Percentiles rank a stretch among this genome's conserved stretches.
Evolutionary conservation across 352 stramenopile genomes (phyloP).

Genomic region (Phytophthora citrophthora): DNA sequence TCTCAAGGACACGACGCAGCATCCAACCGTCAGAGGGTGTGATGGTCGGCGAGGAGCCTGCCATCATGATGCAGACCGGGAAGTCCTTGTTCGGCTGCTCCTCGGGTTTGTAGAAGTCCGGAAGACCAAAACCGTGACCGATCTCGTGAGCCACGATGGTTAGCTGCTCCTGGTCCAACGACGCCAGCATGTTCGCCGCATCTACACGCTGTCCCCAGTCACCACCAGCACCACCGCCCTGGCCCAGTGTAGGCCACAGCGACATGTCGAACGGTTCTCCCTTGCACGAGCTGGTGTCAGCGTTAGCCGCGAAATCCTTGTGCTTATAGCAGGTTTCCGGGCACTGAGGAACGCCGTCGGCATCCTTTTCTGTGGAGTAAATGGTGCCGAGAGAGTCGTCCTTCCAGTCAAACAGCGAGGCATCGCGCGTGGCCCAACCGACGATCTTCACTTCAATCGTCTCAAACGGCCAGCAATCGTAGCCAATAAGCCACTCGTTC

Average conservation of each 20-base stretch:
- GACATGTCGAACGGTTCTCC: slow-evolving; percentile 53
- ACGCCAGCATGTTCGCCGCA: slow-evolving; percentile 35
- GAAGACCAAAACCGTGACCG: slow-evolving; percentile 39
- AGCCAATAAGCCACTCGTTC: slow-evolving; percentile 37
- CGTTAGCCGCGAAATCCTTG: slow-evolving; percentile 31
- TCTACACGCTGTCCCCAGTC: slow-evolving; percentile 49
- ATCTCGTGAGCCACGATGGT: slow-evolving; percentile 54
- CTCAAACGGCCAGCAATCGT: slow-evolving; percentile 49
- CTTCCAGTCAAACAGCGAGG: slow-evolving; percentile 46
- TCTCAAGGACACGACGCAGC: slow-evolving; percentile 32
- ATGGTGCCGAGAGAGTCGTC: slow-evolving; percentile 45
- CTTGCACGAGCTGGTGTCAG: slow-evolving; percentile 45
- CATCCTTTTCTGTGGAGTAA: slow-evolving; percentile 27
- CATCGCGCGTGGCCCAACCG: slow-evolving; percentile 42
- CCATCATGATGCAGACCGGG: slow-evolving; percentile 33
- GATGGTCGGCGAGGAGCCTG: slow-evolving; percentile 26
- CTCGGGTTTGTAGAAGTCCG: slow-evolving; percentile 27
- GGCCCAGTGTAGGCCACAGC: slow-evolving; percentile 47
- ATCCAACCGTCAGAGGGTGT: slow-evolving; percentile 40
- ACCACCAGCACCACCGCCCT: slow-evolving; percentile 36
- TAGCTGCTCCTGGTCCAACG: slow-evolving; percentile 34
- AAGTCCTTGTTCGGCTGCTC: slow-evolving; percentile 27
- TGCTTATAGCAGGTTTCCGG: slow-evolving; percentile 53
- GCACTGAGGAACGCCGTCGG: slow-evolving; percentile 19
- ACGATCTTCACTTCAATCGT: slow-evolving; percentile 50